Percentiles rank a stretch among this genome's conserved stretches.
phyloP scores from a whole-genome alignment of 169 alveolate species.

The Plasmodium relictum region DNA sequence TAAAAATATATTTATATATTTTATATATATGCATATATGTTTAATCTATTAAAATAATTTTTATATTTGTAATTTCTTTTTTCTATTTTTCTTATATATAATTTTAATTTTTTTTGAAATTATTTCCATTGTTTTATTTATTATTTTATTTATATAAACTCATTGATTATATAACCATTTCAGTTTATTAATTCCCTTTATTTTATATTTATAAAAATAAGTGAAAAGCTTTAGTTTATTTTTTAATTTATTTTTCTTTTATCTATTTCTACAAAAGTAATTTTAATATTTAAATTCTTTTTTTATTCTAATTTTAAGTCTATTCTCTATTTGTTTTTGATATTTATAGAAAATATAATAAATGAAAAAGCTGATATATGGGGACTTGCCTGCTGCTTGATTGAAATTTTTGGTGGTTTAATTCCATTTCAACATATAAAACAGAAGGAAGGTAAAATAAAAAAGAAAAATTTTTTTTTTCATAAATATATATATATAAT shows the following conservation, averaged over 20 bases:
- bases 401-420: conserved; percentile 88
- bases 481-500: background rate
- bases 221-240: too few relatives aligned
- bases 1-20: background rate
- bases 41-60: too few relatives aligned
- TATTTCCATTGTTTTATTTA: too few relatives aligned
- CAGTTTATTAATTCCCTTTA: too few relatives aligned
- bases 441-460: conserved; percentile 79
- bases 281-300: too few relatives aligned
- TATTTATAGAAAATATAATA: conserved; percentile 63
- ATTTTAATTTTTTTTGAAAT: too few relatives aligned
- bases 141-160: too few relatives aligned
- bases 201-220: too few relatives aligned
- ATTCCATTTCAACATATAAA: conserved; percentile 86
- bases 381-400: conserved; percentile 89
- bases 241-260: background rate
- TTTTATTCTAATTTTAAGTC: too few relatives aligned
- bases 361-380: conserved; percentile 87
- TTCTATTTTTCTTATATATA: too few relatives aligned
- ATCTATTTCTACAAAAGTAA: background rate
- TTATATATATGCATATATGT: background rate
- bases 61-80: background rate
- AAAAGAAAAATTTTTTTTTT: background rate
- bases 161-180: too few relatives aligned
- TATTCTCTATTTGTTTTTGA: too few relatives aligned